Conservation (phyloP, 2,329 filamentous ascomycete species). For the Xylariales sp. region DNA sequence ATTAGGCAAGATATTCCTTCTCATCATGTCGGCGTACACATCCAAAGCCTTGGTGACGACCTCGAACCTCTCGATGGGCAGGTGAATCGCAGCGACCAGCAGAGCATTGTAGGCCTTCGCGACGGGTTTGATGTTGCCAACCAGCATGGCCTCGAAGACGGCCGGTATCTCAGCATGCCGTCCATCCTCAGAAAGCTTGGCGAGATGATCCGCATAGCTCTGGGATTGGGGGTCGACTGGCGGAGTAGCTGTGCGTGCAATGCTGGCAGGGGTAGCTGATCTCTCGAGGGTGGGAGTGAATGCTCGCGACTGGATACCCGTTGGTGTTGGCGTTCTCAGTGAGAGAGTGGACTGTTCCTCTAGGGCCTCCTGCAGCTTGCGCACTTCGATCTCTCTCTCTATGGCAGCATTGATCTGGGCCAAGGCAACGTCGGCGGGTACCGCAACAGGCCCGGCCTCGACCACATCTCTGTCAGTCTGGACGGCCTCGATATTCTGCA, state of each 20-base stretch:
- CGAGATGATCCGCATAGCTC: conserved; percentile 73
- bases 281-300: conserved; percentile 36
- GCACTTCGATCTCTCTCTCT: conserved; percentile 66
- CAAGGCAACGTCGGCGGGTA: conserved; percentile 54
- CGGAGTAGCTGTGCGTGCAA: conserved; percentile 55
- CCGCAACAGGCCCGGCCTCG: conserved; percentile 33
- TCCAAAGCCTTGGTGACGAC: conserved; percentile 88
- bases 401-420: conserved; percentile 84
- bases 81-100: conserved; percentile 75
- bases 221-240: conserved; percentile 59
- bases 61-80: conserved; percentile 74
- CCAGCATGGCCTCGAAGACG: conserved; percentile 86
- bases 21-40: conserved; percentile 95
- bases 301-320: conserved; percentile 33
- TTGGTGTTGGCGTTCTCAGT: conserved; percentile 29
- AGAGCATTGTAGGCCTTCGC: conserved; percentile 89
- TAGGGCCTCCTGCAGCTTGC: conserved; percentile 39
- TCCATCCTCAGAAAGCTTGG: conserved; percentile 64
- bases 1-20: conserved; percentile 75
- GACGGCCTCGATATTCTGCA: conserved; percentile 35
- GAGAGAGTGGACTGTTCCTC: conserved; percentile 33
- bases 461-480: conserved; percentile 26
- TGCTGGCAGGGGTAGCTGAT: conserved; percentile 39
- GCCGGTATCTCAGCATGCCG: conserved; percentile 85
- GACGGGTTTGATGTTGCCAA: conserved; percentile 74